phyloP scores from a whole-genome alignment of 345 rosid species.

The Gossypioides kirkii region DNA sequence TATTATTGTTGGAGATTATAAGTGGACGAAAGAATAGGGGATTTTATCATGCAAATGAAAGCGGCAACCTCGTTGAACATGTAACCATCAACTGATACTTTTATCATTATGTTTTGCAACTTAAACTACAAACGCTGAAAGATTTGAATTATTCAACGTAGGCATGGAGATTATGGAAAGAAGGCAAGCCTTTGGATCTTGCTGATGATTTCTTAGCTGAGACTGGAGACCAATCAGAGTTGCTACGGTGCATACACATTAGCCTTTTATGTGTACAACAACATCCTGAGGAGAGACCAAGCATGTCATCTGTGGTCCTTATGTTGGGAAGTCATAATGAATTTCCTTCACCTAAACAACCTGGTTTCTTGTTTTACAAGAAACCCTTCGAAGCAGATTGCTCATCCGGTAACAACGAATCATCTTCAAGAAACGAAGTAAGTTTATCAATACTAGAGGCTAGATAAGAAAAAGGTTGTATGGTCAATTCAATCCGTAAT shows the following conservation, averaged over 20 bases:
- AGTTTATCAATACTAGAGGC: neutral
- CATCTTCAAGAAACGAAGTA: neutral
- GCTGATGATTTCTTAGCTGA: constrained; percentile 19
- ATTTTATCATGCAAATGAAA: constrained; percentile 9
- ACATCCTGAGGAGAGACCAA: constrained; percentile 39
- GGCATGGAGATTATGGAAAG: constrained; percentile 39
- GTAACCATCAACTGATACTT: neutral
- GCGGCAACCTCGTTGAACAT: constrained; percentile 3
- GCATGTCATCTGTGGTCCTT: constrained; percentile 34
- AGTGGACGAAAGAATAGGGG: neutral
- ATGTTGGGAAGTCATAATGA: constrained; percentile 39
- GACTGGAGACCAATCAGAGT: constrained; percentile 15
- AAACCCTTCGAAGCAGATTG: neutral
- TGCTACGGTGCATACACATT: constrained; percentile 34
- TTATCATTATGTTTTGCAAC: neutral
- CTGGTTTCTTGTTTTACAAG: too few relatives aligned
- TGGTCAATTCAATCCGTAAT: neutral
- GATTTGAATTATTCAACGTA: constrained; percentile 10
- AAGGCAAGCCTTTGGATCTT: constrained; percentile 26
- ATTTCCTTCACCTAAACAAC: constrained; percentile 33
- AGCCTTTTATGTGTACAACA: constrained; percentile 44
- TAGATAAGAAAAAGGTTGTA: neutral
- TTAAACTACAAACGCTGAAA: constrained; percentile 27
- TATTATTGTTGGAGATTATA: constrained; percentile 13
- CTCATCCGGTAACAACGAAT: neutral